These are phyloP conservation scores for Pythium biforme DNA, from an alignment of 352 stramenopile genomes.

Conservation along the genomic window DNA sequence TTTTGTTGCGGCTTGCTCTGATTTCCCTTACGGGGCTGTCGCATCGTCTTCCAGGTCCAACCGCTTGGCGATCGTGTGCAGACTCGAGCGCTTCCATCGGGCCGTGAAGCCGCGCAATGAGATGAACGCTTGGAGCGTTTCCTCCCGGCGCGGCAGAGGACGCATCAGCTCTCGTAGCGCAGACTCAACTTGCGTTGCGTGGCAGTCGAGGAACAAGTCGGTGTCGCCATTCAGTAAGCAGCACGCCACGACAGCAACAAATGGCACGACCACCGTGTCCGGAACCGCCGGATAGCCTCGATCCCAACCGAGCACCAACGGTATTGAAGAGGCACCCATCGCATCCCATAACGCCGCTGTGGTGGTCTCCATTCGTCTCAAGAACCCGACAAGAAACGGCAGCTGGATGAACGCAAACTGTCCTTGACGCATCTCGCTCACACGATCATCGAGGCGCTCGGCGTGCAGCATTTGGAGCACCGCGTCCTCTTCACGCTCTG, in stretches of 20 bases:
- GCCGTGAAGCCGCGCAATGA: not conserved
- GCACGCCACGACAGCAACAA: not conserved
- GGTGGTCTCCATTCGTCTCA: not conserved
- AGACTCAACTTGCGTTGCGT: not conserved
- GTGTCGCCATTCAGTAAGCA: constrained; percentile 12
- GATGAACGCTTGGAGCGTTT: constrained; percentile 7
- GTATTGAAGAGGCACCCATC: not conserved
- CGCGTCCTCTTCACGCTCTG: constrained; percentile 37
- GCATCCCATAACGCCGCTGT: too few relatives aligned
- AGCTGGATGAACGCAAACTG: constrained; percentile 3
- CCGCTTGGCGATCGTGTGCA: constrained; percentile 11
- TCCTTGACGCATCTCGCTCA: not conserved
- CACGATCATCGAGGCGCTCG: not conserved
- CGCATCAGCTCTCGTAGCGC: not conserved
- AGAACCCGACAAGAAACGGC: not conserved
- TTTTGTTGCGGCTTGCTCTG: not conserved
- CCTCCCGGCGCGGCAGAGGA: constrained; percentile 1
- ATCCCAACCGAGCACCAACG: not conserved
- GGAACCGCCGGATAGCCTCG: not conserved
- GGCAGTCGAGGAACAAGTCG: constrained; percentile 8
- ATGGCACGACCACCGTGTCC: not conserved
- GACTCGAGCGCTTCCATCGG: constrained; percentile 14
- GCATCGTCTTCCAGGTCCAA: constrained; percentile 9
- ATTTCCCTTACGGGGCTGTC: not conserved
- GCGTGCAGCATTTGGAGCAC: constrained; percentile 35